Percentiles rank a stretch among this genome's conserved stretches.
Conservation (phyloP, 371 early-diverging fungal genomes). For the Apophysomyces sp. region DNA sequence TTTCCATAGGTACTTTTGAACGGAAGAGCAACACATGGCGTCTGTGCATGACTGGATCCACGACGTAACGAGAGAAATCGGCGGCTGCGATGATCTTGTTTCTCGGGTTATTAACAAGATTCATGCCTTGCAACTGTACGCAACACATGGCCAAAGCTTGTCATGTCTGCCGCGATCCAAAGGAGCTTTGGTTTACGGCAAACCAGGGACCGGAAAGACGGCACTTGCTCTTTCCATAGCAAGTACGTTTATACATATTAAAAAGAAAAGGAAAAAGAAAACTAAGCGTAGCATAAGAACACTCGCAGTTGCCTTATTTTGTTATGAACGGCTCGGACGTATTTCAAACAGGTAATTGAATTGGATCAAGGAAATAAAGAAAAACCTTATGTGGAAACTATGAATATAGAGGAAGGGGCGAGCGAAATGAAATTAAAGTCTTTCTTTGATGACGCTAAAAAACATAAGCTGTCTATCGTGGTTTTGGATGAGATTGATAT, state of each 20-base stretch:
- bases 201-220: constrained; percentile 70
- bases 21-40: background rate
- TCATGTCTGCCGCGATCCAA: constrained; percentile 32
- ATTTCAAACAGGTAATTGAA: constrained; percentile 57
- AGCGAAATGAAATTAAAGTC: constrained; percentile 46
- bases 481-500: constrained; percentile 68
- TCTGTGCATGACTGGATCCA: constrained; percentile 24
- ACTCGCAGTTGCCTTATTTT: constrained; percentile 54
- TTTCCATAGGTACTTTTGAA: background rate
- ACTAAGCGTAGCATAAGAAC: constrained; percentile 7
- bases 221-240: constrained; percentile 54
- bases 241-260: constrained; percentile 25
- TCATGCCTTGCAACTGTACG: constrained; percentile 9
- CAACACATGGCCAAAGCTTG: background rate
- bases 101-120: constrained; percentile 25
- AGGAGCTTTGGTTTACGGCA: constrained; percentile 55
- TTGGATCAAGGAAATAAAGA: background rate
- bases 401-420: constrained; percentile 54
- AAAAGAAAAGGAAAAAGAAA: background rate
- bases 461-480: constrained; percentile 37
- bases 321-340: constrained; percentile 71
- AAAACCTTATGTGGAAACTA: background rate
- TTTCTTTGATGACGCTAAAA: constrained; percentile 35
- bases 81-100: constrained; percentile 42
- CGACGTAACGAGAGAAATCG: constrained; percentile 31